Evolutionary conservation across 805 yeast species (phyloP).

Genomic region (Candida awuae): DNA sequence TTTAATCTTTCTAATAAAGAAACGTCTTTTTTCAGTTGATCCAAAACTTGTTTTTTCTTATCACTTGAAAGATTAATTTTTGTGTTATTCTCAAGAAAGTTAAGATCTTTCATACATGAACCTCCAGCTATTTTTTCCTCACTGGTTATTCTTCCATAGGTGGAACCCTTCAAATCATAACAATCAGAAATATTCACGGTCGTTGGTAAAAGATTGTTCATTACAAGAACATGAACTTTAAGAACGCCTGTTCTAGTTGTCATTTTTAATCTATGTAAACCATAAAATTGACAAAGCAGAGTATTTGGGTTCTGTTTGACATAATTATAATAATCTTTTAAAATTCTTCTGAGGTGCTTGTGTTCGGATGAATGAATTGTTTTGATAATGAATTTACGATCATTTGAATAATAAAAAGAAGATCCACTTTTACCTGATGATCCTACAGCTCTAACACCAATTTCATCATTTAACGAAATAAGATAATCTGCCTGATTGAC

Average conservation of each 20-base stretch:
- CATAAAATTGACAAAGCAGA: slow-evolving; percentile 89
- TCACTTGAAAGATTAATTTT: slow-evolving; percentile 68
- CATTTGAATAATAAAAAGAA: slow-evolving; percentile 90
- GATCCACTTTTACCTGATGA: slow-evolving; percentile 98
- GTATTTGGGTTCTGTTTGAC: slow-evolving; percentile 82
- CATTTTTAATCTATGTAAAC: slow-evolving; percentile 87
- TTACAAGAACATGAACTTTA: slow-evolving; percentile 89
- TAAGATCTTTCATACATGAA: slow-evolving; percentile 72
- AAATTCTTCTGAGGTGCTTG: slow-evolving; percentile 62
- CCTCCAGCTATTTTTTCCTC: slow-evolving; percentile 25
- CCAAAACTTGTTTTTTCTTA: slow-evolving; percentile 49
- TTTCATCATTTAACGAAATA: slow-evolving; percentile 85
- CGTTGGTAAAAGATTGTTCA: slow-evolving; percentile 96
- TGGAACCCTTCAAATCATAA: slow-evolving; percentile 89
- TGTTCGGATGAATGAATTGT: slow-evolving; percentile 94
- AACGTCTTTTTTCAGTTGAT: slow-evolving; percentile 73
- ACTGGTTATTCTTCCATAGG: slow-evolving; percentile 65
- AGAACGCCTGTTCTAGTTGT: slow-evolving; percentile 49
- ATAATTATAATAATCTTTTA: slow-evolving; percentile 72
- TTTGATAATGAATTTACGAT: slow-evolving; percentile 88
- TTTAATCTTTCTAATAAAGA: slow-evolving; percentile 61
- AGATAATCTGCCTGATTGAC: slow-evolving; percentile 94
- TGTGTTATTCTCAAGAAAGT: slow-evolving; percentile 68
- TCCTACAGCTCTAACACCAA: slow-evolving; percentile 82
- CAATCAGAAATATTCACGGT: slow-evolving; percentile 77